phyloP scores from a whole-genome alignment of 345 rosid species.

The Euphorbia lathyris region DNA sequence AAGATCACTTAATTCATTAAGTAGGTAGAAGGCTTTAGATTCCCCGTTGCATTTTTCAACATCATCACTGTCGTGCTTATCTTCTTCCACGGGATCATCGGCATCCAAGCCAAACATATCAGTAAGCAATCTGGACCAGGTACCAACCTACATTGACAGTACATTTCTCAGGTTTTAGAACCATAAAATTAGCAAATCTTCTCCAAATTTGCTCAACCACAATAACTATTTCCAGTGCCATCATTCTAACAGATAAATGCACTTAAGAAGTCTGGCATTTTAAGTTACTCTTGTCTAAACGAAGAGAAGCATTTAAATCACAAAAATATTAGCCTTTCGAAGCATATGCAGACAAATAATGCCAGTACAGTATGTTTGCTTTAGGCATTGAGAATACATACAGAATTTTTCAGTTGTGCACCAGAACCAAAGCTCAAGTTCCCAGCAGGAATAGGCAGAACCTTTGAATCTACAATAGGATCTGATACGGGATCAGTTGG shows the following conservation, averaged over 20 bases:
- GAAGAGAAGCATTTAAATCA: neutral
- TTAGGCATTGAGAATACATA: slow-evolving; percentile 25
- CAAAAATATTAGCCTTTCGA: neutral
- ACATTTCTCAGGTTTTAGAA: slow-evolving; percentile 1
- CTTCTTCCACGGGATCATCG: slow-evolving; percentile 44
- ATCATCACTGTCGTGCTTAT: slow-evolving; percentile 27
- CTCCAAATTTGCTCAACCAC: neutral
- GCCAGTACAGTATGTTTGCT: neutral
- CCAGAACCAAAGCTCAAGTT: slow-evolving; percentile 97
- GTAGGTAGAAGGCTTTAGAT: slow-evolving; percentile 54
- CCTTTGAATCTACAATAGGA: slow-evolving; percentile 82
- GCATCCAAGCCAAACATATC: slow-evolving; percentile 67
- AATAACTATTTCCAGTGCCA: neutral
- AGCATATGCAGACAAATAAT: neutral
- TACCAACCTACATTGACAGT: slow-evolving; percentile 63
- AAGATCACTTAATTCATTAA: slow-evolving; percentile 83
- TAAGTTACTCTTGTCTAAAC: too few relatives aligned
- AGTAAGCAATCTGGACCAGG: slow-evolving; percentile 83
- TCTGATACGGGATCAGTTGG: slow-evolving; percentile 95
- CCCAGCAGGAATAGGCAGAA: slow-evolving; percentile 93
- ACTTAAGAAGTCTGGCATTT: neutral
- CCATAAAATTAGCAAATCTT: neutral
- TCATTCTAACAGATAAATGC: neutral
- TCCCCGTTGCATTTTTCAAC: slow-evolving; percentile 26
- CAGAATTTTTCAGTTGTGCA: slow-evolving; percentile 91